Conservation (phyloP, 371 early-diverging fungal genomes). For the Rhizomucor pusillus region DNA sequence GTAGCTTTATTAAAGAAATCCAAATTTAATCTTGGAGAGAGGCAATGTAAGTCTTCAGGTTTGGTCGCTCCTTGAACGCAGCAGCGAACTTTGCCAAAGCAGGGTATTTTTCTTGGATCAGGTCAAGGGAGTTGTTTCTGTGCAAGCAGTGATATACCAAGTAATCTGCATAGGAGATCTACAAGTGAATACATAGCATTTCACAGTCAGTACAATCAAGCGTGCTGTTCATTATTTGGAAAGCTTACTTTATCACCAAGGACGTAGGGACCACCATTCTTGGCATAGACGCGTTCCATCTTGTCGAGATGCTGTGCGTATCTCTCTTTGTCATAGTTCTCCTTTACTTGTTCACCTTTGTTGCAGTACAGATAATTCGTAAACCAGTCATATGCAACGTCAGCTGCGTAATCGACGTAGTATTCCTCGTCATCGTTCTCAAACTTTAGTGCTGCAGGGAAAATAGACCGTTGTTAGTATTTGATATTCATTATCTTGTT, state of each 20-base stretch:
- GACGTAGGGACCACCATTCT: constrained; percentile 5
- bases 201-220: too few species aligned
- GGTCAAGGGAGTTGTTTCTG: neutral
- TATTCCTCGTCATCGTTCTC: constrained; percentile 4
- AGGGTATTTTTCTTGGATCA: constrained; percentile 3
- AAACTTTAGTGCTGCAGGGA: too few species aligned
- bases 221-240: too few species aligned
- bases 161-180: constrained; percentile 5
- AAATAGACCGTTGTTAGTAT: too few species aligned
- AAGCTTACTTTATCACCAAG: neutral
- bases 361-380: too few species aligned
- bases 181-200: neutral
- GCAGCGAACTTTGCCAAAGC: constrained; percentile 5
- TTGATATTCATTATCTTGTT: too few species aligned
- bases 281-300: constrained; percentile 21
- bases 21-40: neutral
- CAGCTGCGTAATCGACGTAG: constrained; percentile 2
- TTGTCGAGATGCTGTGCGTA: too few species aligned
- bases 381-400: constrained; percentile 5
- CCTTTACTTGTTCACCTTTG: too few species aligned
- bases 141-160: constrained; percentile 4
- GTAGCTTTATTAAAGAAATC: neutral
- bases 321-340: too few species aligned
- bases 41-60: constrained; percentile 2
- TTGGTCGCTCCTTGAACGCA: constrained; percentile 2